These are phyloP conservation scores for Penicillium sp. DNA, from an alignment of 2,329 filamentous ascomycete species.

Conservation along the genomic window DNA sequence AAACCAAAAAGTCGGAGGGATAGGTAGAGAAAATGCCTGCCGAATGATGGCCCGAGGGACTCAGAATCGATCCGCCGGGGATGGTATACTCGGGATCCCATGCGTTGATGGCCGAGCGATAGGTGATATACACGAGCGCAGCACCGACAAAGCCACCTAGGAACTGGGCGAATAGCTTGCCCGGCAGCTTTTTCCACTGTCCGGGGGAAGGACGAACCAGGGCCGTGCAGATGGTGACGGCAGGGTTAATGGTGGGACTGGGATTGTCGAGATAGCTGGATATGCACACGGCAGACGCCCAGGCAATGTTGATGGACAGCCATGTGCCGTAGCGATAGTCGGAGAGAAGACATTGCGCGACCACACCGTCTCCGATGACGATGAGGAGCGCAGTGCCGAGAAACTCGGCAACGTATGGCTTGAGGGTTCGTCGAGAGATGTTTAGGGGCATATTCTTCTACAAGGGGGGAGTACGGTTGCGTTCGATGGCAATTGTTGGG, in stretches of 20 bases:
- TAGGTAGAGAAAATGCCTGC: not conserved
- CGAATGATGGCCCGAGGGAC: not conserved
- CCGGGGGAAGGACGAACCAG: conserved; percentile 25
- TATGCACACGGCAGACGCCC: conserved; percentile 27
- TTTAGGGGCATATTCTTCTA: not conserved
- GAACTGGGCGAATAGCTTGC: conserved; percentile 26
- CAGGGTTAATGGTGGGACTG: conserved; percentile 27
- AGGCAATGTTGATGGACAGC: conserved; percentile 32
- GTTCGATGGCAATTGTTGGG: too few relatives aligned
- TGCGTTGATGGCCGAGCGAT: conserved; percentile 26
- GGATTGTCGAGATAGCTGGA: conserved; percentile 26
- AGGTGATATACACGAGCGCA: conserved; percentile 28
- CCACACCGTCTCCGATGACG: conserved; percentile 30
- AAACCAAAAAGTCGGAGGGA: conserved; percentile 20
- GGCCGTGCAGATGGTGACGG: conserved; percentile 23
- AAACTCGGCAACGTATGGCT: conserved; percentile 22
- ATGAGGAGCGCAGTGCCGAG: conserved; percentile 29
- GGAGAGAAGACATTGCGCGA: conserved; percentile 29
- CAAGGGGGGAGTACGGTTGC: too few relatives aligned
- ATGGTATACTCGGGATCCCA: conserved; percentile 25
- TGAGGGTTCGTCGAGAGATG: not conserved
- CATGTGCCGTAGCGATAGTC: conserved; percentile 32
- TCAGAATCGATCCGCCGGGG: not conserved
- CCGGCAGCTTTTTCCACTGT: conserved; percentile 27
- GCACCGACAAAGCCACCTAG: conserved; percentile 29